These are phyloP conservation scores for Prunus fruticosa DNA, from an alignment of 306 rosid species.

Conservation along the genomic window DNA sequence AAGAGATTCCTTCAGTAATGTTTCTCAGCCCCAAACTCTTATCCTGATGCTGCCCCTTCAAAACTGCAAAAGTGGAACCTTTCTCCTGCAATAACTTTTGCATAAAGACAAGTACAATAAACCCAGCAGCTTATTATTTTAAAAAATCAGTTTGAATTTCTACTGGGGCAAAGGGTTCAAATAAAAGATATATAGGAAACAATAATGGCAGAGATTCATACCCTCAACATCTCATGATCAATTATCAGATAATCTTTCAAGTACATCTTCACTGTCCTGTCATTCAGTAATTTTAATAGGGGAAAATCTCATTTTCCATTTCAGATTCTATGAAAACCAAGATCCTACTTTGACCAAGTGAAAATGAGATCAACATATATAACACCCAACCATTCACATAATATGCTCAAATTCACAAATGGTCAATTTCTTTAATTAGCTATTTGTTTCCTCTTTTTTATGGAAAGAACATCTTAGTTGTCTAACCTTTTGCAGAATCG, in stretches of 20 bases:
- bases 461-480: not conserved
- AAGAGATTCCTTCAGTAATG: conserved; percentile 32
- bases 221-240: conserved; percentile 11
- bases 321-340: not conserved
- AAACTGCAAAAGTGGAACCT: conserved; percentile 32
- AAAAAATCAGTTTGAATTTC: not conserved
- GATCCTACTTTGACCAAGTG: not conserved
- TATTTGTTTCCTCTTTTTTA: not conserved
- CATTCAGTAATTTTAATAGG: not conserved
- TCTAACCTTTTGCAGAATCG: not conserved
- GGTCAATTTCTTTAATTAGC: not conserved
- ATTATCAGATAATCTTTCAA: conserved; percentile 9
- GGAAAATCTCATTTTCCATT: not conserved
- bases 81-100: conserved; percentile 15
- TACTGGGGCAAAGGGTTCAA: not conserved
- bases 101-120: not conserved
- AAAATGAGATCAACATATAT: not conserved
- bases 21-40: conserved; percentile 38
- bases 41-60: conserved; percentile 38
- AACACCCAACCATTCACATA: not conserved
- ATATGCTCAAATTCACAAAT: not conserved
- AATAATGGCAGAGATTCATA: conserved; percentile 8
- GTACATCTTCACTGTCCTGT: conserved; percentile 9
- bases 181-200: not conserved
- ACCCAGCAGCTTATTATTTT: not conserved